A percentile compares a stretch with the other conserved stretches of the same genome.
Evolutionary conservation across 2,329 filamentous ascomycete genomes (phyloP).

Genomic region (Trichophyton mentagrophytes): DNA sequence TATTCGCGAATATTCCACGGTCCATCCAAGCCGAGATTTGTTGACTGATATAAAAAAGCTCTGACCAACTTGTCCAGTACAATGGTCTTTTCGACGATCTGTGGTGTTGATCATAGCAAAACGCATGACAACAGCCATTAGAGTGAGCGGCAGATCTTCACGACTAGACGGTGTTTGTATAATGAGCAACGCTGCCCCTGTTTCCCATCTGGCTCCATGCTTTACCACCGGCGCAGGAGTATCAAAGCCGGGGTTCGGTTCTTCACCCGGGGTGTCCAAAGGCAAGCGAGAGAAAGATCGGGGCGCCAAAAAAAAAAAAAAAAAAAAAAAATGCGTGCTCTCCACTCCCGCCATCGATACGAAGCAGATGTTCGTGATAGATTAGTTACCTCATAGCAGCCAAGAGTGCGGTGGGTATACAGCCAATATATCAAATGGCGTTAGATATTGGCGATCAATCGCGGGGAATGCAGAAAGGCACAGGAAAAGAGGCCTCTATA

Average conservation of each 20-base stretch:
- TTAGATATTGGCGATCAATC: not conserved
- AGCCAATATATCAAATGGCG: not conserved
- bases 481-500: not conserved
- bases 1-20: not conserved
- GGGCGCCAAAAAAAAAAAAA: not conserved
- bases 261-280: not conserved
- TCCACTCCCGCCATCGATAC: constrained; percentile 1
- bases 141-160: not conserved
- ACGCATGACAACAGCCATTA: not conserved
- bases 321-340: not conserved
- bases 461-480: not conserved
- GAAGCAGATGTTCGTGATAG: not conserved
- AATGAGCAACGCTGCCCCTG: not conserved
- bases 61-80: not conserved
- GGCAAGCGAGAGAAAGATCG: not conserved
- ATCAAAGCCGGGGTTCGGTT: not conserved
- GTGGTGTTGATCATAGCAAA: not conserved
- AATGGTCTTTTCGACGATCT: not conserved
- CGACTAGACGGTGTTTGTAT: not conserved
- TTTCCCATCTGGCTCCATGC: not conserved
- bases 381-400: not conserved
- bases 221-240: not conserved
- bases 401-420: not conserved
- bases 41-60: not conserved
- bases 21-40: not conserved